Base-by-base conservation (phyloP, 2,329 filamentous ascomycete genomes). In the Aureobasidium sp. region DNA sequence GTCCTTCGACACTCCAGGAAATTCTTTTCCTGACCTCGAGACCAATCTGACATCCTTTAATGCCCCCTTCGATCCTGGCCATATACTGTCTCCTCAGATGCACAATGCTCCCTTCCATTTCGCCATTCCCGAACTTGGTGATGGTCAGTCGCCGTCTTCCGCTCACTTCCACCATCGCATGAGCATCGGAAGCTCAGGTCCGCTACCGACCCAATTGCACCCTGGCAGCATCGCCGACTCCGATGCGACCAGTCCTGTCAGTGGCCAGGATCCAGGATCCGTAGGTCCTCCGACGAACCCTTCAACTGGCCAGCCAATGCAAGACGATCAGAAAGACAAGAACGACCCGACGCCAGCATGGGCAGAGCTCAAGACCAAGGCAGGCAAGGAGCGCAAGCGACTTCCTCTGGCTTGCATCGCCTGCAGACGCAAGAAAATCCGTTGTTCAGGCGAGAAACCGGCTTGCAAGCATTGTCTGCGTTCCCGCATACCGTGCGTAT, bases 381-480 rank as follows among this genome's bases (percentile, higher is more conserved):
- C 94, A 2, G 94, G 94, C 17, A 99, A 97, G 74, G 94, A 97
- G 74, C 85, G 94, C 58, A 97, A 97, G 75, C 84, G 94, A 47
- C 78, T 99, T 37, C 94, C 94, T 2, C 80, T 97, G 58, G 94
- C 94, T 17, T 99, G 94, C 73, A 97, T 97, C 69, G 92, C 92
- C 41, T 99, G 94, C 71, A 85, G 94, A 37, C 84, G 94, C 70
- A 99, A 99, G 79, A 99, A 99, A 79, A 97, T 99, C 66, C 87
- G 93, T 59, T 99, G 94, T 73, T 97, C 93, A 0, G 94, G 94
- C 63, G 94, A 97, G 78, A 97, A 97, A 75, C 94, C 94, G 2
- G 90, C 92, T 0, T 99, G 94, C 80, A 97, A 96, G 75, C 94
- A 97, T 76, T 97, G 94, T 72, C 81, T 95, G 63, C 85, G 92